These are phyloP conservation scores for Cutaneotrichosporon spelunceum DNA, from an alignment of 1,284 basidiomycete genomes.

Conservation along the genomic window DNA sequence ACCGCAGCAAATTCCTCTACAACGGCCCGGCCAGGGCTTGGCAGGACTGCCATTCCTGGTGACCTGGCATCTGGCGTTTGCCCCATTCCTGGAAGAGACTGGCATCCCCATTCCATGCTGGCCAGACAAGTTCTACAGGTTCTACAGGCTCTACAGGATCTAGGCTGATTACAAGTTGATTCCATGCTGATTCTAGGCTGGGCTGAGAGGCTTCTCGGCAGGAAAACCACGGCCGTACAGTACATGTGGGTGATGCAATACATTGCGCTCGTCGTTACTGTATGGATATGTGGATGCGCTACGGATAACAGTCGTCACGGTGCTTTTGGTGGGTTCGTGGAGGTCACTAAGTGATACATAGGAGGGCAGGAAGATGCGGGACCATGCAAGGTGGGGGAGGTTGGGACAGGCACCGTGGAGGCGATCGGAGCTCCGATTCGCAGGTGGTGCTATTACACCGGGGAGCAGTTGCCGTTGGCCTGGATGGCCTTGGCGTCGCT, in stretches of 20 bases:
- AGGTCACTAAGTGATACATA: slow-evolving; percentile 6
- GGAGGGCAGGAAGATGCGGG: not conserved
- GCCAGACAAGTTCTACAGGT: too few relatives aligned
- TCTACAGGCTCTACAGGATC: too few relatives aligned
- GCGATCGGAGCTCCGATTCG: not conserved
- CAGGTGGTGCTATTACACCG: not conserved
- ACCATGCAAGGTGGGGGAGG: not conserved
- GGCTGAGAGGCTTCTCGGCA: not conserved
- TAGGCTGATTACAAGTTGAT: too few relatives aligned
- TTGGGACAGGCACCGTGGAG: not conserved
- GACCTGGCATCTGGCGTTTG: too few relatives aligned
- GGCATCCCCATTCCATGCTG: too few relatives aligned
- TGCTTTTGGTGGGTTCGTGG: too few relatives aligned
- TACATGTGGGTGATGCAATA: slow-evolving; percentile 3
- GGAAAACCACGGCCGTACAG: not conserved
- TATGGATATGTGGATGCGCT: not conserved
- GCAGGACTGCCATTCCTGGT: too few relatives aligned
- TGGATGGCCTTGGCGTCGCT: not conserved
- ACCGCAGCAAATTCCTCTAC: too few relatives aligned
- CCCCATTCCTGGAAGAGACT: too few relatives aligned
- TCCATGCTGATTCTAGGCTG: not conserved
- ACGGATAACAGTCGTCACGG: slow-evolving; percentile 1
- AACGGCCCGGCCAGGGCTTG: too few relatives aligned
- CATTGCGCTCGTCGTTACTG: not conserved
- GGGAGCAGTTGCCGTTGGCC: not conserved